Evolutionary conservation across 75 land plant species (phyloP).

Genomic region (Pinus tabuliformis): DNA sequence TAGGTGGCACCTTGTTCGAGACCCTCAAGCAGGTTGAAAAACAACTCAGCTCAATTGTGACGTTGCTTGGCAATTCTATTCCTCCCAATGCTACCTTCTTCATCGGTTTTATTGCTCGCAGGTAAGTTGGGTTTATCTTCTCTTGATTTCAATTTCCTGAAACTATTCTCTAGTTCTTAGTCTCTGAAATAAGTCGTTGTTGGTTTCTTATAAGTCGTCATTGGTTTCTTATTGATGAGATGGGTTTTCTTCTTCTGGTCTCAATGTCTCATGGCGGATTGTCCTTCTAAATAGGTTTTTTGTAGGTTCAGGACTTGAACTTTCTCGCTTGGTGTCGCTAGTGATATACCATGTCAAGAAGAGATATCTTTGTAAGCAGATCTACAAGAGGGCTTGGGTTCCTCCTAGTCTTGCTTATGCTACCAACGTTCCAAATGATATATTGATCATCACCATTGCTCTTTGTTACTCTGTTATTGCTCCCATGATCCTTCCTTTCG

Average conservation of each 20-base stretch:
- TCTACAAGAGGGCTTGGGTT: constrained; percentile 76
- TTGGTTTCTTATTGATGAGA: background rate
- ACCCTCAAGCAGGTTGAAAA: constrained; percentile 52
- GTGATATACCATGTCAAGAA: constrained; percentile 74
- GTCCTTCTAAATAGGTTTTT: constrained; percentile 59
- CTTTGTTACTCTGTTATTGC: constrained; percentile 85
- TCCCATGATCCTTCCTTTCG: constrained; percentile 84
- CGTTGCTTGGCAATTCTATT: constrained; percentile 52
- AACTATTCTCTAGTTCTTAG: background rate
- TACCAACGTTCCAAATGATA: constrained; percentile 77
- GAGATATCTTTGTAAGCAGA: constrained; percentile 80
- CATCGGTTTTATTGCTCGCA: constrained; percentile 82
- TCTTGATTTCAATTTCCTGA: background rate
- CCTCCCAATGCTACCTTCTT: constrained; percentile 82
- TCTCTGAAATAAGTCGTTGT: background rate
- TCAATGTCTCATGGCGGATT: background rate
- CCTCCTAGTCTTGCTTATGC: constrained; percentile 67
- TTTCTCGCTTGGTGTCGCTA: constrained; percentile 80
- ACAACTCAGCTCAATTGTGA: constrained; percentile 28
- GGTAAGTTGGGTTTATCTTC: constrained; percentile 46
- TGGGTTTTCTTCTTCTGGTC: background rate
- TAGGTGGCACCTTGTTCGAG: constrained; percentile 57
- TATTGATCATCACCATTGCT: constrained; percentile 74
- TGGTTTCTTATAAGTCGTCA: too few relatives aligned
- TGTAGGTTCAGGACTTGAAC: constrained; percentile 84